Evolutionary conservation across 352 stramenopile genomes (phyloP).

Genomic region (Phytophthora sojae): DNA sequence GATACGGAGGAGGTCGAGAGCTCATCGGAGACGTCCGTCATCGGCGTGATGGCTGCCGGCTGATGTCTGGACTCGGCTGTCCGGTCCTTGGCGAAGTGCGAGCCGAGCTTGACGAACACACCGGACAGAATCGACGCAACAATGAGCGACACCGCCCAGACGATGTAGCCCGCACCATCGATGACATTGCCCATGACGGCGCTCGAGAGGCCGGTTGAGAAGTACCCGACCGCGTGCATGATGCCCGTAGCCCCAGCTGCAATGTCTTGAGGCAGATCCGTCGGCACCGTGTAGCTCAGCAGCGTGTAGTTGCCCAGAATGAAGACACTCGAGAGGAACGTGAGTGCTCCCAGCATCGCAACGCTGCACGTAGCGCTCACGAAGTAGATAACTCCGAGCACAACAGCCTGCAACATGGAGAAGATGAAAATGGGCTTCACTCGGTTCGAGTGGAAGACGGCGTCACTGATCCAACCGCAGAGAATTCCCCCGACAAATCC

Average conservation of each 20-base stretch:
- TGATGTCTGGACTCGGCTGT: slow-evolving; percentile 43
- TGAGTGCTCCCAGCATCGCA: slow-evolving; percentile 53
- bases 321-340: slow-evolving; percentile 77
- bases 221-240: slow-evolving; percentile 75
- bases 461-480: slow-evolving; percentile 77
- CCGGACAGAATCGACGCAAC: slow-evolving; percentile 62
- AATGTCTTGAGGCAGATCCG: slow-evolving; percentile 77
- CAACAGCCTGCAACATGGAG: slow-evolving; percentile 59
- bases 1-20: slow-evolving; percentile 19
- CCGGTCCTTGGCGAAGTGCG: slow-evolving; percentile 53
- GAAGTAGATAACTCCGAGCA: slow-evolving; percentile 67
- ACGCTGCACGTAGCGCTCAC: slow-evolving; percentile 65
- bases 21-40: slow-evolving; percentile 24
- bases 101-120: slow-evolving; percentile 66
- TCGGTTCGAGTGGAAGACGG: slow-evolving; percentile 71
- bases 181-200: slow-evolving; percentile 75
- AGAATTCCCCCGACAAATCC: slow-evolving; percentile 76
- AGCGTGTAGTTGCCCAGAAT: slow-evolving; percentile 81
- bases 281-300: slow-evolving; percentile 77
- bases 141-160: slow-evolving; percentile 72
- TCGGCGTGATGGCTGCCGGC: slow-evolving; percentile 6
- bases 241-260: slow-evolving; percentile 66
- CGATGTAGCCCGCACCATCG: slow-evolving; percentile 52
- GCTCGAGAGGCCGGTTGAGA: slow-evolving; percentile 71
- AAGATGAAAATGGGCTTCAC: slow-evolving; percentile 81